Percentiles rank a stretch among this genome's conserved stretches.
Conservation (phyloP, 2,329 filamentous ascomycete species). For the Sporothrix phasma region DNA sequence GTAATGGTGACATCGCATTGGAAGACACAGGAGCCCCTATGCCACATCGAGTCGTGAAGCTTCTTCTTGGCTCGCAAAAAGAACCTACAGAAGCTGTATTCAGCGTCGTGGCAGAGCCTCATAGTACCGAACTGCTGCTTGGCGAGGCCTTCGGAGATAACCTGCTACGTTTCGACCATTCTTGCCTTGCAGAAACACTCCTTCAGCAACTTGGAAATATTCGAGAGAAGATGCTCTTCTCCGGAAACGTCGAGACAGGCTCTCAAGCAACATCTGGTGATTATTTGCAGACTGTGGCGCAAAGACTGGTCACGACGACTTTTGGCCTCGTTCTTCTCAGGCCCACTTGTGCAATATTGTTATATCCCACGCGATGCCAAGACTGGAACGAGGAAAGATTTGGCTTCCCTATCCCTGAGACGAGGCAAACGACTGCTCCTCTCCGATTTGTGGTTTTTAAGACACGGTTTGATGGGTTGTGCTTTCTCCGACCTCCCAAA, state of each 20-base stretch:
- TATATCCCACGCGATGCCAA: conserved; percentile 31
- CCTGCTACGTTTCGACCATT: conserved; percentile 24
- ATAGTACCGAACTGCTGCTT: background rate
- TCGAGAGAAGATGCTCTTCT: conserved; percentile 19
- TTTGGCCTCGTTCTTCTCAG: conserved; percentile 29
- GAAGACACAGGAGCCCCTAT: background rate
- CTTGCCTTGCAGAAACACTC: conserved; percentile 23
- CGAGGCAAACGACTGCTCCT: background rate
- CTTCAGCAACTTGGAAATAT: conserved; percentile 15
- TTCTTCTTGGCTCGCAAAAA: conserved; percentile 4
- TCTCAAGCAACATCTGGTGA: background rate
- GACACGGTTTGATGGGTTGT: conserved; percentile 19
- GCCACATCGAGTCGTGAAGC: background rate
- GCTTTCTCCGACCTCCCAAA: conserved; percentile 16
- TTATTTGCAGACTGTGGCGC: conserved; percentile 25
- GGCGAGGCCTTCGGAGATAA: conserved; percentile 20
- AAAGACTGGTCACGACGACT: conserved; percentile 28
- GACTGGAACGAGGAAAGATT: conserved; percentile 25
- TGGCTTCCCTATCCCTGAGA: conserved; percentile 14
- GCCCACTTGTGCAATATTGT: conserved; percentile 29
- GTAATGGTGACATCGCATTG: background rate
- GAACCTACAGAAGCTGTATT: conserved; percentile 21
- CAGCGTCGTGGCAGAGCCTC: conserved; percentile 19
- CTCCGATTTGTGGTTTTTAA: conserved; percentile 33
- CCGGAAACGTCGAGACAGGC: conserved; percentile 20